phyloP scores from a whole-genome alignment of 2,329 filamentous ascomycete species.

The Aspergillus calidoustus region DNA sequence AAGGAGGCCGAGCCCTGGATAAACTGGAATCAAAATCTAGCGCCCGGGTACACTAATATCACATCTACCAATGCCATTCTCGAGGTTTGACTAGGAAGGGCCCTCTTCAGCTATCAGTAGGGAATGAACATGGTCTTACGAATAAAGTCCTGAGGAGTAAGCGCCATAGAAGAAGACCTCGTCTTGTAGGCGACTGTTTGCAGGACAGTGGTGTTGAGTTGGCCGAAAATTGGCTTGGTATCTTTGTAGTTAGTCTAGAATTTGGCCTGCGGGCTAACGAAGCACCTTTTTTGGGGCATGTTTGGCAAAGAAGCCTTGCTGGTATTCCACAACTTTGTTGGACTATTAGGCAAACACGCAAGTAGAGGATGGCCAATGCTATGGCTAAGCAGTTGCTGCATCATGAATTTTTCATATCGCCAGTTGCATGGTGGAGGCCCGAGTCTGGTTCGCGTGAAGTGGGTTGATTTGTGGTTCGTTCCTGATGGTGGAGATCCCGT shows the following conservation, averaged over 20 bases:
- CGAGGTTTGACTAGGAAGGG: background rate
- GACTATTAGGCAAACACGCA: background rate
- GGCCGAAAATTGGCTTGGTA: background rate
- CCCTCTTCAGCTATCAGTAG: background rate
- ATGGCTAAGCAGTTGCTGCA: background rate
- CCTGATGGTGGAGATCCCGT: constrained; percentile 30
- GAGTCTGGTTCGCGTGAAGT: constrained; percentile 13
- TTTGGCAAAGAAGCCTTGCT: background rate
- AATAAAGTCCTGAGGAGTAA: background rate
- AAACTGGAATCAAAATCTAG: too few species aligned
- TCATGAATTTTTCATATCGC: background rate
- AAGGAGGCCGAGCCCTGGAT: too few species aligned
- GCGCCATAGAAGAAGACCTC: background rate
- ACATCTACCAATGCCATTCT: background rate
- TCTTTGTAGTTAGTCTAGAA: background rate
- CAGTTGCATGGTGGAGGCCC: background rate
- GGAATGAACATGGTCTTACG: background rate
- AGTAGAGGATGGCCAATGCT: background rate
- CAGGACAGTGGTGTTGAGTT: background rate
- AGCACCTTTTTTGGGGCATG: background rate
- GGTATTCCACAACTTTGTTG: background rate
- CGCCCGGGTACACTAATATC: too few species aligned
- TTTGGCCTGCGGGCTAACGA: background rate
- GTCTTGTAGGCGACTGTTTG: background rate
- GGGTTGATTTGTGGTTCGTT: constrained; percentile 34